Conservation (phyloP, 345 rosid species). For the Citrus inodora region DNA sequence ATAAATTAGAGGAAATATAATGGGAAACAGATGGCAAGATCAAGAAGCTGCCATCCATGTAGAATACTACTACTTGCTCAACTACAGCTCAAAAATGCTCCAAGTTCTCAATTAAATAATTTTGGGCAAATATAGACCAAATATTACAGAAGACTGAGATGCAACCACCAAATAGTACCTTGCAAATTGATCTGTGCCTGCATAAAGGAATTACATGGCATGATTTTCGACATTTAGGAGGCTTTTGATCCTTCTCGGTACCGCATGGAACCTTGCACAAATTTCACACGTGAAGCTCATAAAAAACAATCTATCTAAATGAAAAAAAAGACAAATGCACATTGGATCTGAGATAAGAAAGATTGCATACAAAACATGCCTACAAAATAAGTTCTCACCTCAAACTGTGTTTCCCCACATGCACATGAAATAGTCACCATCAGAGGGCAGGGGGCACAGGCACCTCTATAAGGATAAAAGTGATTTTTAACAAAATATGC, state of each 20-base stretch:
- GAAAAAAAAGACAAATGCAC: neutral
- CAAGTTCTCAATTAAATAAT: neutral
- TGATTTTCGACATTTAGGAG: constrained; percentile 82
- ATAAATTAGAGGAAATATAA: neutral
- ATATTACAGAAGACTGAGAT: neutral
- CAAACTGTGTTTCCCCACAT: constrained; percentile 76
- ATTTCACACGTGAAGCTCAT: constrained; percentile 9
- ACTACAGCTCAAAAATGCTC: neutral
- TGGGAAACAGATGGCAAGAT: neutral
- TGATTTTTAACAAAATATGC: constrained; percentile 8
- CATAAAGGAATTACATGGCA: constrained; percentile 63
- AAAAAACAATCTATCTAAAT: neutral
- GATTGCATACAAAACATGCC: neutral
- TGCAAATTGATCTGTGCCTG: constrained; percentile 60
- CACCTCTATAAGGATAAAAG: constrained; percentile 59
- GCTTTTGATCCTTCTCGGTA: constrained; percentile 79
- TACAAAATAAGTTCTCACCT: constrained; percentile 50
- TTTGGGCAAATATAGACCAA: constrained; percentile 2
- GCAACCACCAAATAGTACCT: constrained; percentile 45
- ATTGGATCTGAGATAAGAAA: neutral
- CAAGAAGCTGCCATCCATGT: neutral
- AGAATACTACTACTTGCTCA: neutral
- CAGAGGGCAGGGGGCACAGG: constrained; percentile 93
- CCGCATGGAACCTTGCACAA: constrained; percentile 93
- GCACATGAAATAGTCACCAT: constrained; percentile 88